phyloP scores from a whole-genome alignment of 2,329 filamentous ascomycete genomes.

The Phyllosticta citriasiana region DNA sequence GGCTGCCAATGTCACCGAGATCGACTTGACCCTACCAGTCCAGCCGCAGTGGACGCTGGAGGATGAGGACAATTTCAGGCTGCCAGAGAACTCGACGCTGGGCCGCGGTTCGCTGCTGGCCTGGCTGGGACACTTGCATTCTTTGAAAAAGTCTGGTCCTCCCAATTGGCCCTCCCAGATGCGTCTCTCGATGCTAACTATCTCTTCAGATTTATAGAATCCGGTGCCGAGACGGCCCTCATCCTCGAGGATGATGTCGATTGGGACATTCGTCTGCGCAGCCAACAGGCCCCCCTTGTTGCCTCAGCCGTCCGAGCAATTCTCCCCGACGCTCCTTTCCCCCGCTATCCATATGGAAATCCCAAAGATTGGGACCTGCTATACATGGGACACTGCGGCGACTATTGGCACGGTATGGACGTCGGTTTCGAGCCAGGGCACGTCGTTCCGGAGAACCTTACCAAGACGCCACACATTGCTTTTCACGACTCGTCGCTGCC shows the following conservation, averaged over 20 bases:
- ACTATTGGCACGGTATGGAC: conserved; percentile 26
- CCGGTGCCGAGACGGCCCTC: conserved; percentile 31
- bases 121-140: conserved; percentile 36
- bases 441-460: conserved; percentile 22
- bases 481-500: conserved; percentile 31
- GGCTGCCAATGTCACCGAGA: conserved; percentile 32
- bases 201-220: conserved; percentile 30
- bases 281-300: conserved; percentile 31
- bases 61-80: conserved; percentile 29
- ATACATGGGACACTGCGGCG: conserved; percentile 37
- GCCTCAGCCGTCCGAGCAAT: conserved; percentile 31
- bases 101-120: conserved; percentile 32
- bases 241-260: conserved; percentile 39
- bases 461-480: conserved; percentile 22
- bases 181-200: not conserved
- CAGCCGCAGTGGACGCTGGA: conserved; percentile 34
- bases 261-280: conserved; percentile 36
- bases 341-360: conserved; percentile 31
- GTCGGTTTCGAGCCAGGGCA: conserved; percentile 12
- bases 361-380: conserved; percentile 32
- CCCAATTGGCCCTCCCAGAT: not conserved
- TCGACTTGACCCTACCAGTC: conserved; percentile 32
- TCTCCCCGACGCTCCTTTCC: conserved; percentile 20
- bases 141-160: conserved; percentile 26
- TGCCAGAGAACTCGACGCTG: conserved; percentile 20